Base-by-base conservation (phyloP, 2,329 filamentous ascomycete genomes). In the Colletotrichum australisinense region DNA sequence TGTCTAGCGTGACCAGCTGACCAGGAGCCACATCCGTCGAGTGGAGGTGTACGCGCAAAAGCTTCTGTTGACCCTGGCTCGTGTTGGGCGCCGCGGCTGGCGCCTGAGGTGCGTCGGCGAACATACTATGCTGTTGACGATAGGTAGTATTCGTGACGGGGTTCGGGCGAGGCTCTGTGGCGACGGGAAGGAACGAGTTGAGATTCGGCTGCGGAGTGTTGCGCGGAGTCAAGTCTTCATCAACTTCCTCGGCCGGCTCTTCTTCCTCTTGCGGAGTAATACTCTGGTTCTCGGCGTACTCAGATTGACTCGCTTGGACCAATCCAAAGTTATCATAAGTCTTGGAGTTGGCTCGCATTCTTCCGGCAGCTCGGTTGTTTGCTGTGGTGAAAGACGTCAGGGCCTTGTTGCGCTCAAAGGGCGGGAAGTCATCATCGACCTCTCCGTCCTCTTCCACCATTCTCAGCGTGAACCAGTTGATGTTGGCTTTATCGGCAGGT, bases 381-480 rank as follows among this genome's bases (percentile, higher is more conserved):
- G 93, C 93, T 7, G 93, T 95, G 49, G 94, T 94, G 77, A 96
- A 97, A 24, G 94, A 91, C 6, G 89, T 90, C n/a, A 97, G 87
- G 2, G 92, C 89, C 77, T 93, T 93, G 26, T 90, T 94, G 46
- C 94, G 88, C 71, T 93, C 92, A 53, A 97, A 86, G 0, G 94
- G 92, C 38, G 94, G 93, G 76, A 97, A 97, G 78, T 97, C 94
- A 76, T 95, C 93, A 76, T 97, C 94, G 1, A 96, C 92, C 78
- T 97, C 94, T 62, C 93, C 94, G 69, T 94, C 93, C 79, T 97
- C 91, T 74, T 97, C 92, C 1, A 95, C 93, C 91, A 97, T 95
- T 53, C 94, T 89, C 69, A 97, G 84, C 28, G 92, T 94, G 93
- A 93, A 97, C 85, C 91, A 91, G 78, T 96, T 96, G 77, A 95